phyloP scores from a whole-genome alignment of 495 filamentous ascomycete genomes.

The Penicillium salamii region DNA sequence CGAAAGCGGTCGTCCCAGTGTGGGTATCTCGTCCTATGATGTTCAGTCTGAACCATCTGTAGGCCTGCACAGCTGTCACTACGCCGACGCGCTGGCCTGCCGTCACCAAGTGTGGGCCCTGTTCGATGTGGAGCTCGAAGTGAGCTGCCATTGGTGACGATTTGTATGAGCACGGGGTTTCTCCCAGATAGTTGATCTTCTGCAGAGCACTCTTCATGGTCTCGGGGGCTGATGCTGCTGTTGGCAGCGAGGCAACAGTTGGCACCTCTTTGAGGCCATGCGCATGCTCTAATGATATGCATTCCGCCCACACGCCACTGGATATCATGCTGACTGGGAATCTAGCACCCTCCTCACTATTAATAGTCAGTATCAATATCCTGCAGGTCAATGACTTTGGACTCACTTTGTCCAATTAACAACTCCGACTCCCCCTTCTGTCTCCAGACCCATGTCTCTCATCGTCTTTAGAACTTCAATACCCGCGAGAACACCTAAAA shows the following conservation, averaged over 20 bases:
- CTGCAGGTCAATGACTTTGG: not conserved
- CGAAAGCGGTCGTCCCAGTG: conserved; percentile 72
- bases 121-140: conserved; percentile 83
- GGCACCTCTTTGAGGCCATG: conserved; percentile 55
- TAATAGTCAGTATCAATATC: conserved; percentile 10
- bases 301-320: conserved; percentile 75
- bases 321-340: conserved; percentile 76
- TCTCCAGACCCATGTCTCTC: conserved; percentile 66
- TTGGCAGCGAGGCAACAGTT: conserved; percentile 43
- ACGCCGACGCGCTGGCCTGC: conserved; percentile 63
- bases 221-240: conserved; percentile 46
- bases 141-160: conserved; percentile 72
- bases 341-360: conserved; percentile 71
- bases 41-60: conserved; percentile 68
- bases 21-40: conserved; percentile 67
- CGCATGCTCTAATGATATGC: conserved; percentile 60
- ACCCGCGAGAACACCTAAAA: conserved; percentile 69
- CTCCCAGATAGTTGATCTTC: conserved; percentile 68
- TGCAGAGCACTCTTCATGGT: conserved; percentile 68
- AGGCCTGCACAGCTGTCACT: conserved; percentile 64
- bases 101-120: conserved; percentile 67
- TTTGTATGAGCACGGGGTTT: conserved; percentile 53
- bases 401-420: conserved; percentile 76
- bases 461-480: conserved; percentile 69
- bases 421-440: conserved; percentile 67